Percentiles rank a stretch among this genome's conserved stretches.
Evolutionary conservation across 2,329 filamentous ascomycete genomes (phyloP).

Genomic region (Colletotrichum filicis): DNA sequence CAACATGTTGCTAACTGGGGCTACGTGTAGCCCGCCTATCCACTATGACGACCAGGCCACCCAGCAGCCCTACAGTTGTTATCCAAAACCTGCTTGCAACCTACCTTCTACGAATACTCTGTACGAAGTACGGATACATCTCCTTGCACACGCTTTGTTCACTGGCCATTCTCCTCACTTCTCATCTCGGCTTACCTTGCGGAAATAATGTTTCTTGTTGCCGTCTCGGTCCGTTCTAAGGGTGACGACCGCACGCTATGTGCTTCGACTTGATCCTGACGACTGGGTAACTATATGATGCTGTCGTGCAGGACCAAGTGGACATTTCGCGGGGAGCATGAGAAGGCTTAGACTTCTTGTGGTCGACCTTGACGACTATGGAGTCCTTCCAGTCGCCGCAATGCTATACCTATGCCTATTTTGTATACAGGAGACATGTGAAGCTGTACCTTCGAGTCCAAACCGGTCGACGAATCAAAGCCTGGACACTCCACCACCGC

Average conservation of each 20-base stretch:
- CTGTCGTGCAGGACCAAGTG: constrained; percentile 11
- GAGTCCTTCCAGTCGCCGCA: neutral
- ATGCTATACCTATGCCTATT: too few relatives aligned
- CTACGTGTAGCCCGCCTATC: constrained; percentile 12
- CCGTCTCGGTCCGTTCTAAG: neutral
- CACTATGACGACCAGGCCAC: constrained; percentile 27
- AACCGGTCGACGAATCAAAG: neutral
- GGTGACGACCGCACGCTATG: neutral
- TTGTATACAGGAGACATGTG: neutral
- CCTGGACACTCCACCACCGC: neutral
- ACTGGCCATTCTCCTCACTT: neutral
- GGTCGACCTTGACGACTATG: neutral
- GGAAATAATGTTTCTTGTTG: neutral
- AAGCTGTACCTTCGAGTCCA: neutral
- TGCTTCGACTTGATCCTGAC: neutral
- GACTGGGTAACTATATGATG: constrained; percentile 23
- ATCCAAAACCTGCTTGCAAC: constrained; percentile 22
- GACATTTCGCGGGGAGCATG: neutral
- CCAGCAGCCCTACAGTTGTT: constrained; percentile 12
- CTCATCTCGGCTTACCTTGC: neutral
- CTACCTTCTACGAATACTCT: neutral
- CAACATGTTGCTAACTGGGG: constrained; percentile 9
- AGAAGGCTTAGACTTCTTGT: neutral
- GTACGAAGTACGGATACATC: too few relatives aligned
- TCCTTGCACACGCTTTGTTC: neutral